Evolutionary conservation across 2,329 filamentous ascomycete genomes (phyloP), one percentile per base, ranked within the genome.

Genomic region (Pyrenophora teres): DNA sequence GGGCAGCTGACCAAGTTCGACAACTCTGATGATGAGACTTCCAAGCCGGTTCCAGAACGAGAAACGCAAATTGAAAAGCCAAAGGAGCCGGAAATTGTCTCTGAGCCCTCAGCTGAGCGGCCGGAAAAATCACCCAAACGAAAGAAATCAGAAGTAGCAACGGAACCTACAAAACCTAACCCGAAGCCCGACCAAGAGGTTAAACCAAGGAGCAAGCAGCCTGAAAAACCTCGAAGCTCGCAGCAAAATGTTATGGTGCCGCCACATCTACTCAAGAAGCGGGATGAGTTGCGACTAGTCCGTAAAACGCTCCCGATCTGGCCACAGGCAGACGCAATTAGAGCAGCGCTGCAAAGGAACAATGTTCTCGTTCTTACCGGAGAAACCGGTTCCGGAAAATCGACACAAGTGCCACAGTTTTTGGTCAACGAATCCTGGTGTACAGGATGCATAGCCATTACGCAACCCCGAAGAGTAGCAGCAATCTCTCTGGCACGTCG

Each of bases 381-480:
- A 77, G 93, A 97, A 73, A 99, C 94, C 0, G 94, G 94, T 71
- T 96, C 90, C 12, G 94, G 94, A 70, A 99, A 99, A 76, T 95
- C 90, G 77, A 99, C 94, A 0, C 94, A 99, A 74, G 87, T 97
- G 0, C 93, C 94, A 0, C 94, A 97, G 67, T 97, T 96, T 57
- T 78, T 99, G 6, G 83, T 88, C 39, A 77, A 80, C 21, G 89
- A 97, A 67, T 76, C 84, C 6, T 97, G 92, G 92, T 96, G 92
- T 71, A 82, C 80, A 31, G 87, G 89, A 65, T 67, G 66, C 35
- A 91, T 99, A 59, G 94, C 92, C 6, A 91, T 97, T 56, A 99
- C 95, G 0, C 92, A 99, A 70, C 95, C 94, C 0, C 85, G 94
- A 68, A 85, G 94, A 74, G 92, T 99, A 1, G 95, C 94, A 15